These are phyloP conservation scores for Candida multigemmis DNA, from an alignment of 805 yeast genomes.

Conservation along the genomic window DNA sequence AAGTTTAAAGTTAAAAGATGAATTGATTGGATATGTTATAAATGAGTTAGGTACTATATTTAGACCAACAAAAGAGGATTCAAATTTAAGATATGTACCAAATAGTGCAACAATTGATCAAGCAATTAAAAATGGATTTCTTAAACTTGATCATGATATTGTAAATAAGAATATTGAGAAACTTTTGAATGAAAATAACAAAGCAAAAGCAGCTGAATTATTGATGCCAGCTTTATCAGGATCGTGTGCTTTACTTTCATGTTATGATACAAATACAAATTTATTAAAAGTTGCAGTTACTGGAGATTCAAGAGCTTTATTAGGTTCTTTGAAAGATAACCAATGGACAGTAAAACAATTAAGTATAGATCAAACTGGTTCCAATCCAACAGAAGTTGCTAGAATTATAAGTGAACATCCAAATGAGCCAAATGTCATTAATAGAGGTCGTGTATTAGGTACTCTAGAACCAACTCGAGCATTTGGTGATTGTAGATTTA, in stretches of 20 bases:
- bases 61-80: constrained; percentile 41
- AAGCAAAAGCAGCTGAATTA: constrained; percentile 61
- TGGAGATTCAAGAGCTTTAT: constrained; percentile 90
- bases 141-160: constrained; percentile 78
- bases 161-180: constrained; percentile 66
- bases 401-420: constrained; percentile 86
- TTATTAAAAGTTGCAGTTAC: constrained; percentile 84
- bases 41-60: constrained; percentile 62
- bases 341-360: constrained; percentile 84
- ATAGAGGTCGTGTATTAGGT: constrained; percentile 87
- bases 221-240: constrained; percentile 93
- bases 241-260: constrained; percentile 82
- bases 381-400: constrained; percentile 78
- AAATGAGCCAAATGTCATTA: constrained; percentile 72
- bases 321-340: constrained; percentile 65
- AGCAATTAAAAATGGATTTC: constrained; percentile 75
- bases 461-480: constrained; percentile 93
- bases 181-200: constrained; percentile 58
- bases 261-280: constrained; percentile 70
- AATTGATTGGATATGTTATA: constrained; percentile 68
- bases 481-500: constrained; percentile 94
- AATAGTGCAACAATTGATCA: constrained; percentile 61
- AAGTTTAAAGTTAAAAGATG: constrained; percentile 73
- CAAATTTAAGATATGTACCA: constrained; percentile 51
- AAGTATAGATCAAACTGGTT: constrained; percentile 90